Evolutionary conservation across 139 green algal species (phyloP).

Genomic region (Chlorella sp.): DNA sequence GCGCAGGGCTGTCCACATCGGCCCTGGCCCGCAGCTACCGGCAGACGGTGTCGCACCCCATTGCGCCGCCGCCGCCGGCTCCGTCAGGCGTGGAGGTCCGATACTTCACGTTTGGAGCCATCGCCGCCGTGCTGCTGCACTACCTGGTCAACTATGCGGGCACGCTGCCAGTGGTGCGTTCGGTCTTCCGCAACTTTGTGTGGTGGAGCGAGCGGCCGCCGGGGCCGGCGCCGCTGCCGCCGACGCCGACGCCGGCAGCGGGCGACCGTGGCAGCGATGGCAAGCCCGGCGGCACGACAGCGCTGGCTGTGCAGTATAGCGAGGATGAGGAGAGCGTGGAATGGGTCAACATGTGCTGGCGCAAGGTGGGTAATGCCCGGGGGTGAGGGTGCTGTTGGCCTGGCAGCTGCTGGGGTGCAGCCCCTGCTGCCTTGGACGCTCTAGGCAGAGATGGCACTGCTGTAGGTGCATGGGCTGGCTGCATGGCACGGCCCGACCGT

Average conservation of each 20-base stretch:
- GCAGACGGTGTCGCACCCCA: not conserved
- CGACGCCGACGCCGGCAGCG: not conserved
- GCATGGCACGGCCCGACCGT: no score
- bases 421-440: no score
- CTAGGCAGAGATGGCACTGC: no score
- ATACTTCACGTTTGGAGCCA: conserved; percentile 46
- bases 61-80: conserved; percentile 12
- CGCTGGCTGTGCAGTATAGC: conserved; percentile 50
- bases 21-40: no score
- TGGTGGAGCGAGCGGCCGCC: conserved; percentile 47
- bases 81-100: not conserved
- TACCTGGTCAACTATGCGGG: conserved; percentile 50
- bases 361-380: conserved; percentile 77
- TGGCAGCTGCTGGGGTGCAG: no score
- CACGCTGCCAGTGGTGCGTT: conserved; percentile 51
- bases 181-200: conserved; percentile 55
- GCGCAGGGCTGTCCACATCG: no score
- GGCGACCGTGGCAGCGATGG: not conserved
- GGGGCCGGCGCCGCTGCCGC: not conserved
- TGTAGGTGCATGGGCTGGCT: no score
- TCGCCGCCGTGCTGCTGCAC: conserved; percentile 45
- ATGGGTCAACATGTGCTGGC: conserved; percentile 98
- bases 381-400: no score
- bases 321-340: conserved; percentile 88
- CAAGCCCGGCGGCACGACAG: not conserved